Conservation (phyloP, 345 rosid genomes). For the Turnera subulata region DNA sequence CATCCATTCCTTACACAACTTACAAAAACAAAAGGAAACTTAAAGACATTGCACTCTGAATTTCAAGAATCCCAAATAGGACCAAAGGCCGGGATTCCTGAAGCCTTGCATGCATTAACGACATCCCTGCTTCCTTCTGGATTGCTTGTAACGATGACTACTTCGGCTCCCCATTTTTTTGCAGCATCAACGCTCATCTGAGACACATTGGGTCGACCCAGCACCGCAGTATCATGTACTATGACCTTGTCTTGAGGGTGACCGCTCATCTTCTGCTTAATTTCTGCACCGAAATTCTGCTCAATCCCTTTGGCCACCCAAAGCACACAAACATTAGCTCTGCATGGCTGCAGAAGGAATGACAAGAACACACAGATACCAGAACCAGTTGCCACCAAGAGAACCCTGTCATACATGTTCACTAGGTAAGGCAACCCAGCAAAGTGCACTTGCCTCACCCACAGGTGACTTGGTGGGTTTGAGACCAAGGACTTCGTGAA, state of each 20-base stretch:
- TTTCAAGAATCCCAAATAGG: slow-evolving; percentile 92
- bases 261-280: slow-evolving; percentile 45
- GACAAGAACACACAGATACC: slow-evolving; percentile 85
- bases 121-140: slow-evolving; percentile 87
- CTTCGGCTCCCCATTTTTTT: slow-evolving; percentile 62
- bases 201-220: slow-evolving; percentile 69
- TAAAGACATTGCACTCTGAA: too few species aligned
- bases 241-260: slow-evolving; percentile 56
- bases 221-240: slow-evolving; percentile 60
- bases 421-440: slow-evolving; percentile 74
- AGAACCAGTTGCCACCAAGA: slow-evolving; percentile 79
- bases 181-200: slow-evolving; percentile 64
- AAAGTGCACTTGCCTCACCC: slow-evolving; percentile 76
- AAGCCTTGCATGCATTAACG: slow-evolving; percentile 56
- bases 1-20: too few species aligned
- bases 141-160: slow-evolving; percentile 80
- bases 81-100: slow-evolving; percentile 69
- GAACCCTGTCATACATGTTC: slow-evolving; percentile 67
- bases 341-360: slow-evolving; percentile 62
- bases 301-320: slow-evolving; percentile 82
- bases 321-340: slow-evolving; percentile 49
- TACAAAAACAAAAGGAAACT: too few species aligned
- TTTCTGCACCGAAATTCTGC: slow-evolving; percentile 64
- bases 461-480: slow-evolving; percentile 65
- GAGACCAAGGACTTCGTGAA: slow-evolving; percentile 62